Evolutionary conservation across 805 yeast genomes (phyloP), one percentile per base, ranked within the genome.

Genomic region (Dipodascus albidus): DNA sequence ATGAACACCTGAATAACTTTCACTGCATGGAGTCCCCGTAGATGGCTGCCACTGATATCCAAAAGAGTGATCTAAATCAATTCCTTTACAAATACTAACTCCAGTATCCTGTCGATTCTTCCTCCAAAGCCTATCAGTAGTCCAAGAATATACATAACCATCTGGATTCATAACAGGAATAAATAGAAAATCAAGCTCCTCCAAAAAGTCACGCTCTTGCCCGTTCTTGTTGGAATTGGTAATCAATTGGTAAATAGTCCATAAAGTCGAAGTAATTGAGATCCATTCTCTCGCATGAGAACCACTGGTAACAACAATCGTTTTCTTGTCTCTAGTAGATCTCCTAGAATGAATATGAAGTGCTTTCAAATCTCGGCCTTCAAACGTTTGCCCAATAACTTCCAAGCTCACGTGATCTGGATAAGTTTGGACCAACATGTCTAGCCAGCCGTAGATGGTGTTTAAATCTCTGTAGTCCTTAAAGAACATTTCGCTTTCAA

Each of bases 151-250:
- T 14, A 74, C 86, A 65, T 89, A 89, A 0, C 97, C 97, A 68
- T 89, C 97, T 0, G 96, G 96, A 63, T 89, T 89, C 67, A 82
- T 77, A 11, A 87, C 86, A 0, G 97, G 97, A 27, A 88, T 74
- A 58, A 89, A 81, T 33, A 86, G 65, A 60, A 85, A 85, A 61
- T 87, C 91, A 54, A 87, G 66, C 48, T 79, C 69, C 49, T 81
- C 70, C 55, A 87, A 67, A 55, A 71, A 80, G 31, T 66, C 67
- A 2, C 71, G 71, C 54, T 75, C 79, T 50, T 73, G 71, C 27
- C 62, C 64, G 17, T 64, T 66, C 0, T 59, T 58, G 21, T 78
- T 81, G 59, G 75, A 78, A 49, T 71, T 74, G 33, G 24, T 47
- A 9, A 42, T 41, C 3, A 21, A 49, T 48, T 20, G 50, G 33